Evolutionary conservation across 164 flowering plant species (phyloP).

Genomic region (Liriodendron chinense): DNA sequence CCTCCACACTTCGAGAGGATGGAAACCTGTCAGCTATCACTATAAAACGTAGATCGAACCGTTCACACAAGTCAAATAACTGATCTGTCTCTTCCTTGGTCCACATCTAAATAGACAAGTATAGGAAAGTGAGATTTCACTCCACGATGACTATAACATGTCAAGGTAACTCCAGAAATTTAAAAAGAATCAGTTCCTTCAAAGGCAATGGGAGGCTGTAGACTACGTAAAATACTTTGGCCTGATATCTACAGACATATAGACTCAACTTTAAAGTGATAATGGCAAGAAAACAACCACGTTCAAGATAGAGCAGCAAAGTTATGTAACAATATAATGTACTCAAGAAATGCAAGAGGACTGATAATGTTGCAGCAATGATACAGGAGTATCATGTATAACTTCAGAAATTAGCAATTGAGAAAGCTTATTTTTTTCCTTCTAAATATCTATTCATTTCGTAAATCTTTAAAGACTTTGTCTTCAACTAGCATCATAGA

Average conservation of each 20-base stretch:
- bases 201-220: background rate
- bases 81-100: constrained; percentile 94
- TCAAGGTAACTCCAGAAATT: background rate
- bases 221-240: background rate
- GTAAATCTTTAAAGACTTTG: too few species aligned
- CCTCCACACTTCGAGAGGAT: constrained; percentile 75
- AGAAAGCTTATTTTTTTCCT: too few species aligned
- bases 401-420: background rate
- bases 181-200: background rate
- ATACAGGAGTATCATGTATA: background rate
- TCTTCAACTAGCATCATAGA: too few species aligned
- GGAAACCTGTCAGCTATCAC: constrained; percentile 93
- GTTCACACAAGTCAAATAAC: constrained; percentile 83
- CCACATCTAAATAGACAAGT: constrained; percentile 52
- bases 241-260: background rate
- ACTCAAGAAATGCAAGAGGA: background rate
- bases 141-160: background rate
- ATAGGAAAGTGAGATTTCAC: background rate
- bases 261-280: background rate
- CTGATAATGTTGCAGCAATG: background rate
- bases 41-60: constrained; percentile 88
- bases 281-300: background rate
- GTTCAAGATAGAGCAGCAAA: background rate
- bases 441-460: too few species aligned
- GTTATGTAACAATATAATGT: too few species aligned